Evolutionary conservation across 23 red algal genomes (phyloP).

Genomic region (Gracilaria caudata): DNA sequence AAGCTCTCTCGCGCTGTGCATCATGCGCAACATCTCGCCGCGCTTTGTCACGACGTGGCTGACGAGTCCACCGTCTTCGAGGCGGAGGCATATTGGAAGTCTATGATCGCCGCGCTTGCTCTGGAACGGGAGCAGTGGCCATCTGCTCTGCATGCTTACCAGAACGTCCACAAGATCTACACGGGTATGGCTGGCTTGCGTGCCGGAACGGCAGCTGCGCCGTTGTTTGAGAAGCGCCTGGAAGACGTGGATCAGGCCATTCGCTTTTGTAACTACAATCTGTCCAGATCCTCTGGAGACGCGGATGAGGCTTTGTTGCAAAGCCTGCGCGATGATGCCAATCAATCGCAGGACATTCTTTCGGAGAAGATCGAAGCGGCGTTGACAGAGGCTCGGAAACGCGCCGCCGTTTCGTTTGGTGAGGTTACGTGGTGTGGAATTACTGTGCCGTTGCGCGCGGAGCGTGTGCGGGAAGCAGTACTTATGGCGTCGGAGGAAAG

Average conservation of each 20-base stretch:
- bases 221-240: conserved; percentile 57
- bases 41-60: conserved; percentile 23
- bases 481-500: conserved; percentile 50
- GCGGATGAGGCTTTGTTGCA: conserved; percentile 21
- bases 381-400: conserved; percentile 37
- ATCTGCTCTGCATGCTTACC: conserved; percentile 30
- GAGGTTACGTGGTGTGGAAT: conserved; percentile 73
- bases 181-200: conserved; percentile 46
- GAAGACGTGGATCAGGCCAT: conserved; percentile 75
- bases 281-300: conserved; percentile 23
- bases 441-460: conserved; percentile 47
- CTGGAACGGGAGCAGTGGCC: conserved; percentile 74
- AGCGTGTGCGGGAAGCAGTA: conserved; percentile 69
- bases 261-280: conserved; percentile 82
- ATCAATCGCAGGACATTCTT: conserved; percentile 7
- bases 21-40: conserved; percentile 54
- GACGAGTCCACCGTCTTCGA: conserved; percentile 67
- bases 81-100: conserved; percentile 73
- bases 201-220: conserved; percentile 22
- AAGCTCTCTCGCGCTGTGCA: conserved; percentile 62
- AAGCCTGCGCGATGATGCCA: conserved; percentile 28
- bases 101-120: conserved; percentile 52
- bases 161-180: conserved; percentile 63
- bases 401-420: conserved; percentile 26
- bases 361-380: conserved; percentile 55